Percentiles rank a stretch among this genome's conserved stretches.
Conservation (phyloP, 306 rosid species). For the Carpinus viminea region DNA sequence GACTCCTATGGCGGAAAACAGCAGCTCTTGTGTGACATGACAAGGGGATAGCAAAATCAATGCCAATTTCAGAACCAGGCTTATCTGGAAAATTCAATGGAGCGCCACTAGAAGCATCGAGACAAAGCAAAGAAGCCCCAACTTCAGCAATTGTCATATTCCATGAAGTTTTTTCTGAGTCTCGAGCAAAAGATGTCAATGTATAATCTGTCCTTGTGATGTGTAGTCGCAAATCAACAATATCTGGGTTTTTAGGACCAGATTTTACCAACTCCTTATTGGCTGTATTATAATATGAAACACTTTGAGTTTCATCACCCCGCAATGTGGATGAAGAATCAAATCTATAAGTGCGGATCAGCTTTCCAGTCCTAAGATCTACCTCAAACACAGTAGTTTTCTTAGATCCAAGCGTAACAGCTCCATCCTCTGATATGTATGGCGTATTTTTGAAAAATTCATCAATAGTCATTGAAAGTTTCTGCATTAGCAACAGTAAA, state of each 20-base stretch:
- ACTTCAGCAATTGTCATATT: conserved; percentile 63
- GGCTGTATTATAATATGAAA: conserved; percentile 15
- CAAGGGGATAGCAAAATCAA: conserved; percentile 59
- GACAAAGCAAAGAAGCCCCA: conserved; percentile 59
- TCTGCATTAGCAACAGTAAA: conserved; percentile 52
- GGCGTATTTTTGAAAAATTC: conserved; percentile 63
- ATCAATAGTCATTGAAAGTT: conserved; percentile 47
- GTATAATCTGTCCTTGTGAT: conserved; percentile 71
- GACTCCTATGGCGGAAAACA: conserved; percentile 47
- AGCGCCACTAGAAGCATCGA: conserved; percentile 28
- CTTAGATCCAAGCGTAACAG: conserved; percentile 71
- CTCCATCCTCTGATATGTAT: conserved; percentile 61
- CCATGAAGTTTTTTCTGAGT: conserved; percentile 60
- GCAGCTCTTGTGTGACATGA: conserved; percentile 57
- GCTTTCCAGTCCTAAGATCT: conserved; percentile 59
- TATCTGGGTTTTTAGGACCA: conserved; percentile 26
- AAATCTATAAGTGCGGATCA: conserved; percentile 37
- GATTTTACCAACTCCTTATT: conserved; percentile 40
- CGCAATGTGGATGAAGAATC: conserved; percentile 35
- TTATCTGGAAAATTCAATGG: conserved; percentile 37
- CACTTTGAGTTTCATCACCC: conserved; percentile 32
- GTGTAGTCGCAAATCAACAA: conserved; percentile 44
- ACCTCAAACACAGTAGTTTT: conserved; percentile 59
- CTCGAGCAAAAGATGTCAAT: conserved; percentile 45
- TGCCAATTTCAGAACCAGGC: conserved; percentile 36